Evolutionary conservation across 208 protist genomes (phyloP).

Genomic region (Balamuthia mandrillaris): DNA sequence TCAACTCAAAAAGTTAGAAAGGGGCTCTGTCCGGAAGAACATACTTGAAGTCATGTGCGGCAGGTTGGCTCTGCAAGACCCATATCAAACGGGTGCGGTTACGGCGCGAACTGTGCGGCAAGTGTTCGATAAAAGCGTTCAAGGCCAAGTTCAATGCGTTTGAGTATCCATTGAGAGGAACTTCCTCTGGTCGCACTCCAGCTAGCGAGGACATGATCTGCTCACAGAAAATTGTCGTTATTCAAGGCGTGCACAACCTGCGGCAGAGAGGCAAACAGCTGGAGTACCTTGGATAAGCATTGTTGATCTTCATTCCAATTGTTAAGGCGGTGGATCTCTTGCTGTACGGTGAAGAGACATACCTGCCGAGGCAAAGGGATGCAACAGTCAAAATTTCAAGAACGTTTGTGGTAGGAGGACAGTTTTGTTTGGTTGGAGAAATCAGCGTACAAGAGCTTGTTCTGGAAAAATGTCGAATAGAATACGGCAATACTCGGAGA

Average conservation of each 20-base stretch:
- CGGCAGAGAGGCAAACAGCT: no score
- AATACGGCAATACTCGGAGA: constrained; percentile 27
- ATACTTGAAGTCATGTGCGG: neutral
- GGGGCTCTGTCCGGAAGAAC: no score
- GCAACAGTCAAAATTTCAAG: no score
- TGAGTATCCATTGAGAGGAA: no score
- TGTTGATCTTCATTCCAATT: neutral
- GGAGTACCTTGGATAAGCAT: neutral
- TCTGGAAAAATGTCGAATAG: constrained; percentile 14
- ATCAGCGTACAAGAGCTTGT: neutral
- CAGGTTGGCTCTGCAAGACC: neutral
- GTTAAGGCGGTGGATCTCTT: neutral
- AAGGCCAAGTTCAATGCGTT: neutral
- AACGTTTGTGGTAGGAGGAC: no score
- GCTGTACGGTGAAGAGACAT: neutral
- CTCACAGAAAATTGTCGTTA: neutral
- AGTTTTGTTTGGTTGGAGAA: no score
- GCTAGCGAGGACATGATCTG: constrained; percentile 16
- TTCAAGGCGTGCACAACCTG: no score
- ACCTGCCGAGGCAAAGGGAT: neutral
- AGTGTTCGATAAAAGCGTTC: neutral
- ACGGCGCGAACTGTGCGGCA: neutral
- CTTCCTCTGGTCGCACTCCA: neutral
- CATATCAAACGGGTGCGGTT: neutral
- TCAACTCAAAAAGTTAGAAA: no score